Evolutionary conservation across 2,329 filamentous ascomycete genomes (phyloP), one percentile per base, ranked within the genome.

Genomic region (Monosporascus cannonballus): DNA sequence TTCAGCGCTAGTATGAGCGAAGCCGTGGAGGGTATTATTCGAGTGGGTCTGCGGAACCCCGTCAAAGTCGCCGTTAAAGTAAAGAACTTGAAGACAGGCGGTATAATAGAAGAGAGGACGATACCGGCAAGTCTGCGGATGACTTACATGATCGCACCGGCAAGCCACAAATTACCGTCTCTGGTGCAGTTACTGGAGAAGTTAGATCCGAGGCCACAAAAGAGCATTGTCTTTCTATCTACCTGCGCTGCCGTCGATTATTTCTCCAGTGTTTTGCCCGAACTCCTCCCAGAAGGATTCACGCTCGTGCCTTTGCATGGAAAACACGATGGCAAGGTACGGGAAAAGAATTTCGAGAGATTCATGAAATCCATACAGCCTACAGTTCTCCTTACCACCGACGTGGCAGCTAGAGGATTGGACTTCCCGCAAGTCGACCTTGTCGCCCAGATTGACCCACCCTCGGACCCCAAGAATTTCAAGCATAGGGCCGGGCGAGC

Each of bases 1-100:
- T 99, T 97, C 72, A 96, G 90, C 64, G 94, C 94, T 14, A 95
- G 89, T 63, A 89, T 99, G n/a, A 94, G 88, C 62, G 94, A 97
- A 66, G 94, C 94, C 2, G 89, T 99, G 1, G 86, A 92, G 57
- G 89, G 96, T 67, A 87, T 99, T 51, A 91, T 99, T 50, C 83
- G 92, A 37, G 90, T 96, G 7, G 94, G 94, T 20, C 74, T 97
- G 59, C 81, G 94, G 38, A 97, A 99, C 69, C 94, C 94, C 0
- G 92, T 96, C 63, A 95, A 95, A 65, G 90, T 99, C 56, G 87
- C 89, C 11, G 94, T 97, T 49, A 94, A 93, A 63, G 94, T 99
- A 50, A 94, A 92, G 71, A 84, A 83, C 30, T 66, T 84, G 71
- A 75, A 82, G 74, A 77, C 76, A 20, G 89, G 88, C 20, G 81